phyloP scores from a whole-genome alignment of 2,329 filamentous ascomycete species.

The Dactylellina parvicollis region DNA sequence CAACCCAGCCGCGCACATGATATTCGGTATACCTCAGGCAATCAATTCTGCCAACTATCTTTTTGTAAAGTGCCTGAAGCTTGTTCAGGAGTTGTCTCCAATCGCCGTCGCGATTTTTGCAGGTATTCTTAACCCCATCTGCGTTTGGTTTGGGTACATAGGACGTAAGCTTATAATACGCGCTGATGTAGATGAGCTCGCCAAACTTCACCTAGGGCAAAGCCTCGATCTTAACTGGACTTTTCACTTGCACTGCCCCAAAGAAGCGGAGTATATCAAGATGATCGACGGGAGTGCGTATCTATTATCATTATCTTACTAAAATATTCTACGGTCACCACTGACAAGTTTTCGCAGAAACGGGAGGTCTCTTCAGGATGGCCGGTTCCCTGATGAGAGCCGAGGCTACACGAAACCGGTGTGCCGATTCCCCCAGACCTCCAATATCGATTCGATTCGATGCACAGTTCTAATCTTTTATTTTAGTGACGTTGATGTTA shows the following conservation, averaged over 20 bases:
- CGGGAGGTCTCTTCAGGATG: conserved; percentile 33
- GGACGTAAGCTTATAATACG: neutral
- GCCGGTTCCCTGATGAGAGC: conserved; percentile 13
- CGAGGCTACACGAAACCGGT: conserved; percentile 19
- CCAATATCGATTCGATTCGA: neutral
- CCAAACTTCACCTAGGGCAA: conserved; percentile 31
- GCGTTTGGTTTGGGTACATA: neutral
- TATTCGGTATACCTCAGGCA: conserved; percentile 17
- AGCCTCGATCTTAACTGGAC: conserved; percentile 32
- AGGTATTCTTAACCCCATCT: neutral
- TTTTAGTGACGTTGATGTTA: conserved; percentile 12
- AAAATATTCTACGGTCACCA: no score
- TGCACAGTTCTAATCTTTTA: neutral
- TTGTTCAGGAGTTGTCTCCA: neutral
- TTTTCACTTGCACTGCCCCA: conserved; percentile 4
- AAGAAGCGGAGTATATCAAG: conserved; percentile 19
- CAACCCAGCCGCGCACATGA: conserved; percentile 12
- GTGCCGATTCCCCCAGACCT: neutral
- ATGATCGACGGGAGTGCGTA: conserved; percentile 35
- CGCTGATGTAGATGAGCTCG: conserved; percentile 14
- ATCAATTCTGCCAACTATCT: conserved; percentile 23
- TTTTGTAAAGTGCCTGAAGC: conserved; percentile 9
- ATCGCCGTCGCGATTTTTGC: neutral
- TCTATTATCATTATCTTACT: neutral
- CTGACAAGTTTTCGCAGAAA: conserved; percentile 3